phyloP scores from a whole-genome alignment of 129 eudicot species.

The Flaveria brownii region DNA sequence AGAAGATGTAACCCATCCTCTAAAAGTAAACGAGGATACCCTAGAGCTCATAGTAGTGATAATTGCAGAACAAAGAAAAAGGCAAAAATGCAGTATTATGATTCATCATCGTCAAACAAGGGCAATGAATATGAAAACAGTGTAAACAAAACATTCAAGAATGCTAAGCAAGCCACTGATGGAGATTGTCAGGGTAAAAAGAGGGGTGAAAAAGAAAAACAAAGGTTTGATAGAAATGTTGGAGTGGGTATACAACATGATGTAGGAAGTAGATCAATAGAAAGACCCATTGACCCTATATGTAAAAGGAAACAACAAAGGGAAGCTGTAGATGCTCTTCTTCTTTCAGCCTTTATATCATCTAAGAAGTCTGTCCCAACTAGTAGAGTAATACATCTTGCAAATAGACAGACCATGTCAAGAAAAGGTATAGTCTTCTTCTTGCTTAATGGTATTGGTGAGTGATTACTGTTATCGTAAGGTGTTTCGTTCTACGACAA shows the following conservation, averaged over 20 bases:
- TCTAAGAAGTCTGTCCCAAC: conserved; percentile 56
- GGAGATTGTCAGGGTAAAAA: conserved; percentile 27
- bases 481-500: not conserved
- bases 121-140: conserved; percentile 32
- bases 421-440: conserved; percentile 49
- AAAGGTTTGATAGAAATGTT: conserved; percentile 21
- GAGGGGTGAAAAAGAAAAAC: conserved; percentile 33
- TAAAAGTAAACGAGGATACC: conserved; percentile 46
- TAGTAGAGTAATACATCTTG: conserved; percentile 37
- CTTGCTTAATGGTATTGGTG: not conserved
- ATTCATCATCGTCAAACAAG: conserved; percentile 29
- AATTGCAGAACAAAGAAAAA: conserved; percentile 36
- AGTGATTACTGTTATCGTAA: not conserved
- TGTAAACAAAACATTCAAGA: conserved; percentile 22
- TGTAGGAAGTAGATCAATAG: conserved; percentile 35
- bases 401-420: conserved; percentile 51
- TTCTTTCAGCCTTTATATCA: conserved; percentile 83
- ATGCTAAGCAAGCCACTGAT: conserved; percentile 23
- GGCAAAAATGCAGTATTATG: conserved; percentile 30
- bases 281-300: conserved; percentile 31
- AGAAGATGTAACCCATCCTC: conserved; percentile 25
- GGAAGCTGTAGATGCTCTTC: conserved; percentile 92
- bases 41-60: conserved; percentile 27
- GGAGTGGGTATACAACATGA: conserved; percentile 26
- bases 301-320: conserved; percentile 82